Base-by-base conservation (phyloP, 768 basidiomycete genomes). In the Auriscalpium orientale region DNA sequence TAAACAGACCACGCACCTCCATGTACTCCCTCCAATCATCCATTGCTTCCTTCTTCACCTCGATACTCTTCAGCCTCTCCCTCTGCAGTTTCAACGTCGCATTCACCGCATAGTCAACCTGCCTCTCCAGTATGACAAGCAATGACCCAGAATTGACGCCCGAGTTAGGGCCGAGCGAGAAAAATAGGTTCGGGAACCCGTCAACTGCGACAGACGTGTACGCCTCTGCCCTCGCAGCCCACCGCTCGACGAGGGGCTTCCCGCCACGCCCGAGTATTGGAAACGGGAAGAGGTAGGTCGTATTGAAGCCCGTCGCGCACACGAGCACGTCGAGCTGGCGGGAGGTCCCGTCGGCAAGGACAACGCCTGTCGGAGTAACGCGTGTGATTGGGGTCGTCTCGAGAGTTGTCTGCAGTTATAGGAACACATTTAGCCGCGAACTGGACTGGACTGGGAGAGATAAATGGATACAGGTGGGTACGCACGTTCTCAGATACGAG, bases 271-370 rank as follows among this genome's bases (percentile, higher is more conserved):
- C 65, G 47, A 66, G 59, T 57, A 71, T 63, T 1, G 64, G 59
- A 56, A 62, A 63, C 10, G 55, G 48, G 11, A 56, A 60, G 9
- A 46, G 53, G 49, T 53, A 66, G 10, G 56, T 46, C 4, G 63
- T 58, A 55, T 67, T 64, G 57, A 59, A 66, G 28, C 68, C 66
- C 11, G 70, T 71, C 3, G 70, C 70, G 53, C 62, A 64, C 10
- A 70, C 60, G 55, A 71, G 66, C 28, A 66, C 62, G 56, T 71
- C 70, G 60, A 67, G 66, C 45, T 63, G 61, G 46, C 60, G 61
- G 46, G 62, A 55, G 15, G 35, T 21, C 2, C 70, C 69, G 38
- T 70, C 67, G 33, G 28, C 52, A 10, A 60, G 60, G 52, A 63
- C 59, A 48, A 71, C 66, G 3, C 71, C 71, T 0, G 62, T 63